Base-by-base conservation (phyloP, 495 filamentous ascomycete genomes). In the Letharia lupina region DNA sequence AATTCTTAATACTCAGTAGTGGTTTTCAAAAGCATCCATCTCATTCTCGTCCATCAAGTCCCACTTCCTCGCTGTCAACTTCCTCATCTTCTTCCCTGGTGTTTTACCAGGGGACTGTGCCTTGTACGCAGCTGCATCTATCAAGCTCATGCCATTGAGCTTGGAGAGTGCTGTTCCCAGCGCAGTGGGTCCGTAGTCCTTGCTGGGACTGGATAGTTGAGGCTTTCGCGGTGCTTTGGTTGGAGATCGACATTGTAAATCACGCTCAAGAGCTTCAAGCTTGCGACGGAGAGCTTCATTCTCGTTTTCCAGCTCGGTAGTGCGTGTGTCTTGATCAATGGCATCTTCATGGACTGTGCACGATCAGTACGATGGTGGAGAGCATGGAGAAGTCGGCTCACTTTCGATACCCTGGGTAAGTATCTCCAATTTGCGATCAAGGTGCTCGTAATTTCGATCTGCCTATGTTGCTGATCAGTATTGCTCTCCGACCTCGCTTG, bases 391-490 rank as follows among this genome's bases (percentile, higher is more conserved):
- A 16, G 9, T 42, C 28, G n/a, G 3, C n/a, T 63, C 48, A 63
- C 60, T 67, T 48, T 63, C 82, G 48, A 93, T 87, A 20, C 84
- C 83, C 47, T 87, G 81, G 59, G 88, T 86, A 60, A 96, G 78
- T 33, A 97, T 84, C 71, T 97, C 94, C 13, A 97, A 81, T 77
- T 98, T 98, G 69, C 84, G 82, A 74, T 97, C 92, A 65, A 95
- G 80, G 76, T 94, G 91, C 73, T 91, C 91, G 50, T 96, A 90
- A 45, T 83, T 80, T 48, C 79, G 79, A 47, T 82, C 86, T 63
- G 77, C 71, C 79, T 81, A 63, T 64, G 61, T 66, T 20, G 44
- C 61, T 60, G 5, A 40, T 65, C 18, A 60, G 42, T 11, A 18
- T 48, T 44, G 42, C 28, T 39, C 11, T 45, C 18, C 33, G 4